Evolutionary conservation across 2,329 filamentous ascomycete genomes (phyloP).

Genomic region (Pseudocercospora pini-densiflorae): DNA sequence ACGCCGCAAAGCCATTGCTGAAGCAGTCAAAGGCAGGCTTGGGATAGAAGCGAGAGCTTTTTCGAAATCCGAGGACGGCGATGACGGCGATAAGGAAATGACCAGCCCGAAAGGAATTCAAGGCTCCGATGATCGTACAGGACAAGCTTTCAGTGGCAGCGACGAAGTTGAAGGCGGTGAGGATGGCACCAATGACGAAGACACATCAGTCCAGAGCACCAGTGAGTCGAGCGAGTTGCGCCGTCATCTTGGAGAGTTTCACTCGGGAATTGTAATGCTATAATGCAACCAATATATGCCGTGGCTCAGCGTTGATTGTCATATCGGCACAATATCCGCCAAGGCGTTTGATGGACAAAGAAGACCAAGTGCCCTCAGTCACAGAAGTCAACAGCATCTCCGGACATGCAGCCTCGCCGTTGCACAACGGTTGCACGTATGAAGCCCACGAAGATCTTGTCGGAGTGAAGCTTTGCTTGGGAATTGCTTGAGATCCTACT

Average conservation of each 20-base stretch:
- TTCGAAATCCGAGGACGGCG: not conserved
- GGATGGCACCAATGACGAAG: not conserved
- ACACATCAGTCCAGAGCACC: not conserved
- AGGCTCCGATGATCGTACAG: not conserved
- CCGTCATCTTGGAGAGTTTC: not conserved
- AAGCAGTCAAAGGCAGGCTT: not conserved
- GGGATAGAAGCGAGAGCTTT: not conserved
- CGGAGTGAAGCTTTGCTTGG: no score
- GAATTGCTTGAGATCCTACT: no score
- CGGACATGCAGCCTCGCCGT: no score
- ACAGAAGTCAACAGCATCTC: no score
- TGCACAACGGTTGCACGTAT: no score
- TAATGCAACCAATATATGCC: not conserved
- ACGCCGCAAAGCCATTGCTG: not conserved
- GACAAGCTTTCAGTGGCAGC: not conserved
- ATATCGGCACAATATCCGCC: not conserved
- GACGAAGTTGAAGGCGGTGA: not conserved
- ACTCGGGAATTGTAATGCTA: not conserved
- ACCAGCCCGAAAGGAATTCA: not conserved
- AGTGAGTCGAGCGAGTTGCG: not conserved
- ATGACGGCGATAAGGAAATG: not conserved
- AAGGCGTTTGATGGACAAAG: no score
- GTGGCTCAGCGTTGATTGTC: not conserved
- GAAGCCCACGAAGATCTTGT: no score
- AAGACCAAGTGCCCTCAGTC: no score